A percentile compares a stretch with the other conserved stretches of the same genome.
Evolutionary conservation across 257 asterid species (phyloP).

Genomic region (Solanum peruvianum): DNA sequence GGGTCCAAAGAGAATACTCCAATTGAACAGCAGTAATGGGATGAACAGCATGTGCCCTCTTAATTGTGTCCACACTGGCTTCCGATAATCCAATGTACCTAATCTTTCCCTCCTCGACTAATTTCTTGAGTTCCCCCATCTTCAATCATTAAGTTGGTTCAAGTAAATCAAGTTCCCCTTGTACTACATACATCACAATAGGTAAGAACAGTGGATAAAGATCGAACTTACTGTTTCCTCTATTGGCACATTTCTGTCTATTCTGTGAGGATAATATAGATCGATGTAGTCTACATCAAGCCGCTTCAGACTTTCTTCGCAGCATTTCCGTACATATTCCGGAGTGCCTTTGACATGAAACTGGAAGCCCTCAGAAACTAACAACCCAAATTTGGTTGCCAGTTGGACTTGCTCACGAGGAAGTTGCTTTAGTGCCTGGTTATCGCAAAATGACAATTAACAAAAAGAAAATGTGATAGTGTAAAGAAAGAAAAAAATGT

Average conservation of each 20-base stretch:
- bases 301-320: slow-evolving; percentile 41
- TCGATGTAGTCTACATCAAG: slow-evolving; percentile 45
- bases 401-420: slow-evolving; percentile 23
- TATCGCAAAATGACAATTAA: neutral
- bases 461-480: neutral
- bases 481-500: neutral
- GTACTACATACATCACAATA: neutral
- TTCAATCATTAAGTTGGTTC: neutral
- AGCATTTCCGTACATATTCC: slow-evolving; percentile 29
- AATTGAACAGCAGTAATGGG: slow-evolving; percentile 43
- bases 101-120: slow-evolving; percentile 47
- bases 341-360: slow-evolving; percentile 12
- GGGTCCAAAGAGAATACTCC: slow-evolving; percentile 52
- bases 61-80: slow-evolving; percentile 37
- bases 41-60: slow-evolving; percentile 50
- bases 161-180: neutral
- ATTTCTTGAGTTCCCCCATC: slow-evolving; percentile 45
- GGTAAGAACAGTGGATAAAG: neutral
- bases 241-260: slow-evolving; percentile 36
- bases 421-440: slow-evolving; percentile 24
- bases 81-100: slow-evolving; percentile 47
- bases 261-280: slow-evolving; percentile 40
- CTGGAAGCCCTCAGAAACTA: neutral
- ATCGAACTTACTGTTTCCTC: slow-evolving; percentile 35
- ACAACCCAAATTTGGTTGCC: slow-evolving; percentile 28